These are phyloP conservation scores for Naganishia sp. DNA, from an alignment of 1,284 basidiomycete species.

Conservation along the genomic window DNA sequence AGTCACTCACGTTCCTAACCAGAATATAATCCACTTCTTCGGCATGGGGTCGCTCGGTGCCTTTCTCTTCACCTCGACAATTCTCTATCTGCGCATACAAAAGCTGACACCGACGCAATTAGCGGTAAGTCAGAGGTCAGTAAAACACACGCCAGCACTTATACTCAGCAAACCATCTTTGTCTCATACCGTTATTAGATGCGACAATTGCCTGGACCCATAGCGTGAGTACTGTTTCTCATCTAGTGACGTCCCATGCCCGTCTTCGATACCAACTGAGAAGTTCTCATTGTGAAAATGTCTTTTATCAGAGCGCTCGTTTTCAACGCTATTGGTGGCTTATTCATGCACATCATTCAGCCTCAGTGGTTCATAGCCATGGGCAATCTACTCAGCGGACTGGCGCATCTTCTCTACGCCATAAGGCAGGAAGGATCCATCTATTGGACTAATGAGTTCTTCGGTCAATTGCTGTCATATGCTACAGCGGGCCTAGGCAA, in stretches of 20 bases:
- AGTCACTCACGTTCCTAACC: background rate
- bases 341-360: background rate
- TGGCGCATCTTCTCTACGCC: slow-evolving; percentile 2
- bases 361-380: background rate
- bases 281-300: background rate
- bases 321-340: slow-evolving; percentile 1
- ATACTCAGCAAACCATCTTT: background rate
- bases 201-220: slow-evolving; percentile 4
- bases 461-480: background rate
- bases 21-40: background rate
- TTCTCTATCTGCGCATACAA: background rate
- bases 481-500: background rate
- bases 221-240: slow-evolving; percentile 3
- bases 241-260: background rate
- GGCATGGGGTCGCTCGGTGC: background rate
- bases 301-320: background rate
- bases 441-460: slow-evolving; percentile 7
- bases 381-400: background rate
- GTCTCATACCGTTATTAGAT: background rate
- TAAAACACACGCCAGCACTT: too few relatives aligned
- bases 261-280: background rate
- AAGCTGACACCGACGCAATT: slow-evolving; percentile 1
- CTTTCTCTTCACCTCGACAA: slow-evolving; percentile 3
- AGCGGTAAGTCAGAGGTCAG: background rate
- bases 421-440: background rate